A percentile compares a stretch with the other conserved stretches of the same genome.
Evolutionary conservation across 73 alveolate genomes (phyloP).

Genomic region (Symbiodinium natans): DNA sequence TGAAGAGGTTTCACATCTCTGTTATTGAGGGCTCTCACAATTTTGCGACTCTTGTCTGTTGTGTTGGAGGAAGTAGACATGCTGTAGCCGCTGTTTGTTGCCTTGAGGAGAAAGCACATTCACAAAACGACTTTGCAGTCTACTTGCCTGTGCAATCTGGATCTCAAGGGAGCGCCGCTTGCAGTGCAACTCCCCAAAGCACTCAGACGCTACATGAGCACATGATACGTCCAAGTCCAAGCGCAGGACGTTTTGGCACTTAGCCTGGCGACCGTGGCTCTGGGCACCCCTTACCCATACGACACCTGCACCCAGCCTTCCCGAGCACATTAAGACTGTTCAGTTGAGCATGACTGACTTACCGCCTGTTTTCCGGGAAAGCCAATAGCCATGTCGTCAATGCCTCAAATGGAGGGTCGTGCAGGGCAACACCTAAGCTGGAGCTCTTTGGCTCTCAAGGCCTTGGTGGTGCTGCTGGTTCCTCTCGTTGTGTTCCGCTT

Average conservation of each 20-base stretch:
- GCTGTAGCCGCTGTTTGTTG: too few relatives aligned
- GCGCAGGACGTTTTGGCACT: too few relatives aligned
- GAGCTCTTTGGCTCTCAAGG: neutral
- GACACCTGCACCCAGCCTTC: neutral
- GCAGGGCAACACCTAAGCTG: neutral
- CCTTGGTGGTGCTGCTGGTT: neutral
- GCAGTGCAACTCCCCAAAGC: too few relatives aligned
- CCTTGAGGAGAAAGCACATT: too few relatives aligned
- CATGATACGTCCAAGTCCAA: too few relatives aligned
- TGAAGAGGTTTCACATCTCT: too few relatives aligned
- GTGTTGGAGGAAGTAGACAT: too few relatives aligned
- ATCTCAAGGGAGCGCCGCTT: neutral
- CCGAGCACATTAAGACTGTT: neutral
- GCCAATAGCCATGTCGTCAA: neutral
- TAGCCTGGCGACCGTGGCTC: too few relatives aligned
- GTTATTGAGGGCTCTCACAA: too few relatives aligned
- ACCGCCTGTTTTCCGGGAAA: neutral
- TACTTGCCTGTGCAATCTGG: neutral
- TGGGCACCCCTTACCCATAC: too few relatives aligned
- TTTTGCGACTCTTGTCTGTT: neutral
- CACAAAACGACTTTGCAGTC: too few relatives aligned
- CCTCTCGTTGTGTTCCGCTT: neutral
- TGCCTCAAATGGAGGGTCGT: neutral
- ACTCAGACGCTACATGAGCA: neutral
- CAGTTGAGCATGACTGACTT: neutral